phyloP scores from a whole-genome alignment of 129 eudicot species.

The Dittrichia graveolens region DNA sequence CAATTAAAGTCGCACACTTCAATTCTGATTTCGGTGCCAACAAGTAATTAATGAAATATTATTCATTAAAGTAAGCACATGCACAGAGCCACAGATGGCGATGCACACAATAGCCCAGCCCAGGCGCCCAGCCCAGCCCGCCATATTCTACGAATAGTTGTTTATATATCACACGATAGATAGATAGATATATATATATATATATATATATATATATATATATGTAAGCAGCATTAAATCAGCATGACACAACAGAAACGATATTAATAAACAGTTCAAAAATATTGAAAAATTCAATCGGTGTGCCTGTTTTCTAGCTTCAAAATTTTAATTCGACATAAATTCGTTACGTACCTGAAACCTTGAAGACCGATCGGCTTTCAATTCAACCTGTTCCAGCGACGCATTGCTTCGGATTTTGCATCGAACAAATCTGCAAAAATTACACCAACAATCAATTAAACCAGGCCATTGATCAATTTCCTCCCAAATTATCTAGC shows the following conservation, averaged over 20 bases:
- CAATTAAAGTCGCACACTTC: neutral
- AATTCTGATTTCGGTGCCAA: neutral
- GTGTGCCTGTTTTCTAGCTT: neutral
- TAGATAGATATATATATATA: no score
- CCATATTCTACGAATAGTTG: constrained; percentile 24
- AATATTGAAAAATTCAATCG: neutral
- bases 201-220: no score
- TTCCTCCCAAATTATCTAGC: neutral
- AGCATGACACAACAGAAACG: constrained; percentile 31
- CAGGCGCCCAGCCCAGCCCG: constrained; percentile 1
- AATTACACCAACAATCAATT: neutral
- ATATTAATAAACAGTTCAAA: neutral
- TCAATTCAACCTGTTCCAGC: constrained; percentile 29
- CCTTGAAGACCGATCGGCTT: constrained; percentile 31
- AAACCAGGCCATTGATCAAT: neutral
- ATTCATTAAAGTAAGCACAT: constrained; percentile 19
- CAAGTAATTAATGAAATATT: constrained; percentile 4
- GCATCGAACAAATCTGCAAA: constrained; percentile 24
- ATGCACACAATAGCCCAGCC: neutral
- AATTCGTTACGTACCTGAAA: constrained; percentile 34
- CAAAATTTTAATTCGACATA: constrained; percentile 11
- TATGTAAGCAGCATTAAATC: constrained; percentile 1
- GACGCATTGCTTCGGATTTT: neutral
- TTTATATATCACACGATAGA: neutral
- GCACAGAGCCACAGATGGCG: neutral